A percentile compares a stretch with the other conserved stretches of the same genome.
These are phyloP conservation scores for Hypericum androsaemum DNA, from an alignment of 345 rosid species.

Conservation along the genomic window DNA sequence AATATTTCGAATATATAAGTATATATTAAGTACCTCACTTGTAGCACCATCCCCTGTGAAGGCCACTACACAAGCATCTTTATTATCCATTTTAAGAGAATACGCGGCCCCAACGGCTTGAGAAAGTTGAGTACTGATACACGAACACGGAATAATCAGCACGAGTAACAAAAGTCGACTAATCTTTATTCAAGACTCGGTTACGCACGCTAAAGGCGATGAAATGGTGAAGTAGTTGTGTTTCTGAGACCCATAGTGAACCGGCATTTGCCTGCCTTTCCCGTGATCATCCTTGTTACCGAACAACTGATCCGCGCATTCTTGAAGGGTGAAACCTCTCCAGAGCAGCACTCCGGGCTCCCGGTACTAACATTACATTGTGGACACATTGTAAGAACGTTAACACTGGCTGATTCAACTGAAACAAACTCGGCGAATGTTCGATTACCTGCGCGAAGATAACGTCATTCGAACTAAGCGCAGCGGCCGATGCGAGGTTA, in stretches of 20 bases:
- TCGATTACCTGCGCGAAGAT: no score
- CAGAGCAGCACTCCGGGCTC: no score
- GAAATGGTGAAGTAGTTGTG: slow-evolving; percentile 64
- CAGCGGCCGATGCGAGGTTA: no score
- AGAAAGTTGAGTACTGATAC: no score
- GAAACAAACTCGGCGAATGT: no score
- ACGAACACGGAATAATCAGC: not conserved
- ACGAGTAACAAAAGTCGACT: not conserved
- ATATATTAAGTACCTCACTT: slow-evolving; percentile 44
- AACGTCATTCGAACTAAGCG: no score
- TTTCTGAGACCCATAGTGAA: slow-evolving; percentile 63
- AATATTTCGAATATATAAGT: not conserved
- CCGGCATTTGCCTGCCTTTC: no score
- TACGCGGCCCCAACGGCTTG: slow-evolving; percentile 75
- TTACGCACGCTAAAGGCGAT: slow-evolving; percentile 67
- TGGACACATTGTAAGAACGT: slow-evolving; percentile 59
- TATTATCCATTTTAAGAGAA: slow-evolving; percentile 63
- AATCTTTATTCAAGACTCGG: slow-evolving; percentile 7
- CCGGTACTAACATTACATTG: no score
- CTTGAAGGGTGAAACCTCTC: no score
- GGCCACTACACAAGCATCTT: slow-evolving; percentile 54
- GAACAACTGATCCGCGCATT: slow-evolving; percentile 60
- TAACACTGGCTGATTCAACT: no score
- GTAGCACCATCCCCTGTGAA: slow-evolving; percentile 69
- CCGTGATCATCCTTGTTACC: slow-evolving; percentile 66